A percentile compares a stretch with the other conserved stretches of the same genome.
phyloP scores from a whole-genome alignment of 139 green algal genomes.

The Coelastrella sp. region DNA sequence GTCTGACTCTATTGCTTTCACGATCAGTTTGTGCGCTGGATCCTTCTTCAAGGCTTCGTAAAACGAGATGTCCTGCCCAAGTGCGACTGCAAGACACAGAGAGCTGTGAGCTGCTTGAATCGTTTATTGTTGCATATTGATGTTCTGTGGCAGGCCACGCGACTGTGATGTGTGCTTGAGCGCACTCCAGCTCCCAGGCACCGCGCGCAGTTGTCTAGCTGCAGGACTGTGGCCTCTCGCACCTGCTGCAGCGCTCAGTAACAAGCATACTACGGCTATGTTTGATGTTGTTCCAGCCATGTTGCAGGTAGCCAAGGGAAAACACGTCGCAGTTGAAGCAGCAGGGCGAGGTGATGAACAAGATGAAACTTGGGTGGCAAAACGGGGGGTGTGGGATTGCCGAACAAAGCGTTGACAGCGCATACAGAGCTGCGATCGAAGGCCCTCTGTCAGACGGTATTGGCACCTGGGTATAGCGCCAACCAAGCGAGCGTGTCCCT shows the following conservation, averaged over 20 bases:
- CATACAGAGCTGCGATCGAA: no score
- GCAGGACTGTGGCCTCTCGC: not conserved
- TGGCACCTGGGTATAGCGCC: no score
- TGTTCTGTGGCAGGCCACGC: no score
- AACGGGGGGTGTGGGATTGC: not conserved
- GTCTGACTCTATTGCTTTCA: slow-evolving; percentile 19
- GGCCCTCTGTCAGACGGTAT: no score
- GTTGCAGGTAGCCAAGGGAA: not conserved
- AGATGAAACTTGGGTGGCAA: not conserved
- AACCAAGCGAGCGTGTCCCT: no score
- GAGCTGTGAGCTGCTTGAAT: not conserved
- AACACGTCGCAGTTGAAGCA: not conserved
- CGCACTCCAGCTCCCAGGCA: not conserved
- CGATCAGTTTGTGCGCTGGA: slow-evolving; percentile 28
- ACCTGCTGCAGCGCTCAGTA: not conserved
- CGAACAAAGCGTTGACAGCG: no score
- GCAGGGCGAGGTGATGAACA: not conserved
- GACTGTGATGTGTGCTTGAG: no score
- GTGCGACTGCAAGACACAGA: not conserved
- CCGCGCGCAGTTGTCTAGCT: not conserved
- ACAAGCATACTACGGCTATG: not conserved
- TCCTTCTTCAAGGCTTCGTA: slow-evolving; percentile 28
- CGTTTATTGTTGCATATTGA: no score
- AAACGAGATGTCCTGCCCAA: slow-evolving; percentile 16
- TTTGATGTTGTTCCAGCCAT: not conserved